A percentile compares a stretch with the other conserved stretches of the same genome.
Conservation (phyloP, 2,329 filamentous ascomycete species). For the Colletotrichum simmondsii region DNA sequence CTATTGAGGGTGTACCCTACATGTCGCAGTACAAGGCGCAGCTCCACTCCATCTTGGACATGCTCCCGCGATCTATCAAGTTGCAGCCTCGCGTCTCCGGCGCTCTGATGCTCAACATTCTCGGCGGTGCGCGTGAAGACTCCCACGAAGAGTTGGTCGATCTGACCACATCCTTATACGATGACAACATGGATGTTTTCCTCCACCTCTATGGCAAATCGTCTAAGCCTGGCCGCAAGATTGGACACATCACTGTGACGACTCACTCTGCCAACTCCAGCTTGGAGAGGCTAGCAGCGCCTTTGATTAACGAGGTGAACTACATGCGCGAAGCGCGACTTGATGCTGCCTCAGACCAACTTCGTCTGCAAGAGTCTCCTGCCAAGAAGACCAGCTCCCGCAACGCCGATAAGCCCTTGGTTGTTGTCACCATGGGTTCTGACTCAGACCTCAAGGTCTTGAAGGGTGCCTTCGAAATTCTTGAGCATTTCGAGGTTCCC, state of each 20-base stretch:
- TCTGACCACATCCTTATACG: conserved; percentile 55
- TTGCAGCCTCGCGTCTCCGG: conserved; percentile 69
- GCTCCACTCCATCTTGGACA: conserved; percentile 82
- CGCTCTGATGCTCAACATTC: conserved; percentile 84
- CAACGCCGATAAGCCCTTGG: conserved; percentile 60
- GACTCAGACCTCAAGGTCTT: conserved; percentile 80
- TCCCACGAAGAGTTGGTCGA: conserved; percentile 68
- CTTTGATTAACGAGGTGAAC: conserved; percentile 75
- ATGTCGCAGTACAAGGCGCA: conserved; percentile 94
- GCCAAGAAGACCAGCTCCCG: conserved; percentile 37
- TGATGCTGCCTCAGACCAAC: conserved; percentile 48
- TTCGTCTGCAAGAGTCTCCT: conserved; percentile 46
- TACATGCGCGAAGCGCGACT: conserved; percentile 67
- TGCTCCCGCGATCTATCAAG: conserved; percentile 63
- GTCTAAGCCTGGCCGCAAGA: conserved; percentile 89
- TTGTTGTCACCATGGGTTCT: conserved; percentile 87
- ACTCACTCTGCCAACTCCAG: conserved; percentile 74
- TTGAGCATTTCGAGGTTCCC: conserved; percentile 77
- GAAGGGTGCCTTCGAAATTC: conserved; percentile 71
- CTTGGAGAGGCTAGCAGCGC: conserved; percentile 67
- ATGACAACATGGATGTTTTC: conserved; percentile 59
- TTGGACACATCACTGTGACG: conserved; percentile 91
- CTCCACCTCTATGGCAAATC: conserved; percentile 94
- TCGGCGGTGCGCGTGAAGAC: conserved; percentile 73
- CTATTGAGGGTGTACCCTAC: conserved; percentile 88